Conservation (phyloP, 257 asterid genomes). For the Oldenlandia corymbosa region DNA sequence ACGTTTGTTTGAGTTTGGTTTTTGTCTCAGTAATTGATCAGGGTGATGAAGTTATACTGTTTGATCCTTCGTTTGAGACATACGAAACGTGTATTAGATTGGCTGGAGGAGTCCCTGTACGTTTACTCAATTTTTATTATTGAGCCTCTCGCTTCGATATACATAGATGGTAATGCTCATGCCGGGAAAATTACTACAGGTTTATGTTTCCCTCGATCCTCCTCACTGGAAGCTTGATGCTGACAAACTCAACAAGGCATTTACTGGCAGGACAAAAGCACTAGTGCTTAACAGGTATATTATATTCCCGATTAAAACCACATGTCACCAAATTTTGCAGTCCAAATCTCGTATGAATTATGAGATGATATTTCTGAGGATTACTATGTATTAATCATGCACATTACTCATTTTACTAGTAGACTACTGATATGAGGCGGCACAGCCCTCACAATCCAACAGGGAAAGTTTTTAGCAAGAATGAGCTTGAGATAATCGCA, state of each 20-base stretch:
- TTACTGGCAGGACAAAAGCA: constrained; percentile 68
- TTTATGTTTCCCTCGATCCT: constrained; percentile 77
- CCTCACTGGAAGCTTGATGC: constrained; percentile 66
- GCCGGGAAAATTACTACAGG: constrained; percentile 34
- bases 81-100: constrained; percentile 75
- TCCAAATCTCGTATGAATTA: background rate
- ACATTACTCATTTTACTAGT: constrained; percentile 8
- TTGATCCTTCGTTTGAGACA: constrained; percentile 81
- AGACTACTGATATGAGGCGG: constrained; percentile 32
- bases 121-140: constrained; percentile 15
- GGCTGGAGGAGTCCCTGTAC: constrained; percentile 92
- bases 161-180: constrained; percentile 7
- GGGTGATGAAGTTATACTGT: constrained; percentile 82
- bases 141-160: background rate
- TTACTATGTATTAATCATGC: background rate
- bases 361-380: background rate
- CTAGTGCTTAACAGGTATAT: constrained; percentile 78
- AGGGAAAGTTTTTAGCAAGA: constrained; percentile 71
- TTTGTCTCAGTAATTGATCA: constrained; percentile 54
- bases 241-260: constrained; percentile 48
- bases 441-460: constrained; percentile 97
- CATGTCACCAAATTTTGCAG: background rate
- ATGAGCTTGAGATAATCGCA: constrained; percentile 82
- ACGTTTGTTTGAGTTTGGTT: background rate
- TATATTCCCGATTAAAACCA: background rate